Evolutionary conservation across 2,329 filamentous ascomycete species (phyloP), one percentile per base, ranked within the genome.

Genomic region (Coniochaeta sp.): DNA sequence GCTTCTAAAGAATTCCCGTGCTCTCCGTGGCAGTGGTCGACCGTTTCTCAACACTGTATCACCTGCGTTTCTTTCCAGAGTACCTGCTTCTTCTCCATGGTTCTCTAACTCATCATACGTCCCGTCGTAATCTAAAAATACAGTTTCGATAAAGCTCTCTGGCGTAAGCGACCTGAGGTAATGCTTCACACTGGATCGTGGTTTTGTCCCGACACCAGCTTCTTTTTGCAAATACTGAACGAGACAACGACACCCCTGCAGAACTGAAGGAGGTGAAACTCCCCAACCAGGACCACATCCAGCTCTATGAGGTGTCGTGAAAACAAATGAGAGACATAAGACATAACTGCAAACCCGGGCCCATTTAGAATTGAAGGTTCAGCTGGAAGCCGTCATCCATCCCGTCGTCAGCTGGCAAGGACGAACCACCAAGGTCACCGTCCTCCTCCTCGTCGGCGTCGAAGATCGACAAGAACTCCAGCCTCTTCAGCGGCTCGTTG

Each of bases 401-500:
- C 4, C 79, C 78, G 16, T 75, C 69, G 60, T 68, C 67, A 66
- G 56, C 69, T 62, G 74, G 67, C 52, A 74, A 66, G 26, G 67
- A 57, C 14, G 73, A 61, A 5, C 67, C 69, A 9, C 70, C 74
- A 12, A 73, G 67, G 14, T 77, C 73, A 16, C 75, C 72, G n/a
- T 79, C 75, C 7, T 80, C 78, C 4, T 78, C 77, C n/a, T 73
- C 68, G 24, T 77, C 75, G 4, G 71, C 70, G 26, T 85, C 79
- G 66, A 88, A 87, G 24, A 87, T 83, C 16, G 79, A 80, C 52
- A 85, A 71, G 65, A 87, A 86, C 2, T 79, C 76, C 0, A 83
- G 81, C 64, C 60, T 73, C 58, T 75, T 71, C 34, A 71, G 70
- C 12, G 30, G 4, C 22, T 73, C 73, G 9, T 70, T 61, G 9